phyloP scores from a whole-genome alignment of 2,329 filamentous ascomycete genomes.

The Colletotrichum somersetense region DNA sequence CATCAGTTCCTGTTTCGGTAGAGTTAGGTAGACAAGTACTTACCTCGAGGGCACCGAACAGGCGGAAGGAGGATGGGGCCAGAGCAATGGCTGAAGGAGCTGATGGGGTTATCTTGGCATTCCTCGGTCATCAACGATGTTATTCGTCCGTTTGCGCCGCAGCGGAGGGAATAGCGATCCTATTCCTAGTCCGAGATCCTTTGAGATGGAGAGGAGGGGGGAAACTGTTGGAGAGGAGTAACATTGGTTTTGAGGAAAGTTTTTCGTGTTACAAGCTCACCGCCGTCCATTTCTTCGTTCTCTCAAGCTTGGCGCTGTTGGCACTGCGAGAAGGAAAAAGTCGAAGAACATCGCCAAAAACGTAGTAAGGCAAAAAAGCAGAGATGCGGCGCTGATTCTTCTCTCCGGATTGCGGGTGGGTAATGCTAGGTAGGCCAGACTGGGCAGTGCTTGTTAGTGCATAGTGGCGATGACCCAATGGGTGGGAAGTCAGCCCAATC shows the following conservation, averaged over 20 bases:
- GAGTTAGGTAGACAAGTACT: neutral
- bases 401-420: neutral
- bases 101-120: constrained; percentile 5
- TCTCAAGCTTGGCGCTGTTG: neutral
- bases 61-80: neutral
- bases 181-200: neutral
- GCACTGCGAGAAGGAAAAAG: neutral
- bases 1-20: neutral
- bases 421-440: neutral
- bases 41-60: neutral
- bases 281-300: neutral
- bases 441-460: constrained; percentile 1
- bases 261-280: neutral
- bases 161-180: neutral
- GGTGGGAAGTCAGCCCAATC: neutral
- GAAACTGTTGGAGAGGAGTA: neutral
- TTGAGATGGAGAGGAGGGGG: neutral
- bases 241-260: neutral
- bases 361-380: neutral
- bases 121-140: neutral
- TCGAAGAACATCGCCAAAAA: neutral
- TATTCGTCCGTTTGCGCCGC: constrained; percentile 16
- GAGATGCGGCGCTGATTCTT: neutral
- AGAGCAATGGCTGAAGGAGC: neutral
- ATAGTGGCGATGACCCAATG: neutral